Evolutionary conservation across 257 asterid species (phyloP), one percentile per base, ranked within the genome.

Genomic region (Cruciata laevipes): DNA sequence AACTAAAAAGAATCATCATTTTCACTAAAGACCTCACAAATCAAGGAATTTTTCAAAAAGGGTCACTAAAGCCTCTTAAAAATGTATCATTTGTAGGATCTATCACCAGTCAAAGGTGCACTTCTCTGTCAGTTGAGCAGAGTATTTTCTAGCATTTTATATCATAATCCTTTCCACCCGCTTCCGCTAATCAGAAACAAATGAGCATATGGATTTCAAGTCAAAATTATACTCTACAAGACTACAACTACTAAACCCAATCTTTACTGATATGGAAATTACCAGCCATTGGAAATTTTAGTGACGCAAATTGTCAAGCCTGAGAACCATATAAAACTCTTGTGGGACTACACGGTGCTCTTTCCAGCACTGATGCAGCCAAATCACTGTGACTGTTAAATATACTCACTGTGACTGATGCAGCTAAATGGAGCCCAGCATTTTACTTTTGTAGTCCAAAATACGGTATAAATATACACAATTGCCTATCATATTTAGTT

Each of bases 321-420:
- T n/a, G n/a, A n/a, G n/a, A n/a, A n/a, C n/a, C n/a, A n/a, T n/a
- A n/a, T n/a, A n/a, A n/a, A n/a, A n/a, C n/a, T n/a, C n/a, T n/a
- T n/a, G n/a, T n/a, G n/a, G n/a, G n/a, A n/a, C n/a, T n/a, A n/a
- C n/a, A n/a, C n/a, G n/a, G n/a, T n/a, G n/a, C n/a, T 47, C 66
- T 30, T 86, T 88, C 99, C 99, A 93, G 76, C 99, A 93, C 37
- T 90, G 99, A 51, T 74, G 86, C 63, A 93, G 88, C 99, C 99
- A 93, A 72, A 71, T 80, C 25, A 69, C 76, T 66, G 87, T 85
- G 81, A 90, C 92, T 71, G 84, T 82, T 58, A 97, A 94, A 27
- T 27, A n/a, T n/a, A n/a, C n/a, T n/a, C n/a, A n/a, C n/a, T n/a
- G n/a, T n/a, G n/a, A n/a, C n/a, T n/a, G n/a, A n/a, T n/a, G n/a